A percentile compares a stretch with the other conserved stretches of the same genome.
Evolutionary conservation across 108 stramenopile genomes (phyloP).

Genomic region (Nannochloropsis gaditana): DNA sequence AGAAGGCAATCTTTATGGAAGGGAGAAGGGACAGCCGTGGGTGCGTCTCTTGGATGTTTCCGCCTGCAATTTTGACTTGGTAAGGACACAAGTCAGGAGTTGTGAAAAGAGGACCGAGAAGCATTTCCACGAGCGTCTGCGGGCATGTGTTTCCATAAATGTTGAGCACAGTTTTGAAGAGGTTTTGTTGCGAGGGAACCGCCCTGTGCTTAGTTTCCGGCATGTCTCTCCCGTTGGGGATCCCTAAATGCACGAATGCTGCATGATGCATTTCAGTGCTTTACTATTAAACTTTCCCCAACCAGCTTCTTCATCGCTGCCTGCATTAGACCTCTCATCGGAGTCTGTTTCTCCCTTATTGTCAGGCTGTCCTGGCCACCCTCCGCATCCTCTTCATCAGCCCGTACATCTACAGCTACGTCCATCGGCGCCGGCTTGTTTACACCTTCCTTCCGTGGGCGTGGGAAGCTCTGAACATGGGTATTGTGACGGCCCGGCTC

Average conservation of each 20-base stretch:
- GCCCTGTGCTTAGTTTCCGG: too few species aligned
- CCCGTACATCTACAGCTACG: background rate
- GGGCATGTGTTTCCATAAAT: too few species aligned
- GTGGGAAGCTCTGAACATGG: background rate
- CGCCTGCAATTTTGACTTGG: conserved; percentile 12
- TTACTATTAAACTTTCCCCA: too few species aligned
- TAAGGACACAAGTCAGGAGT: background rate
- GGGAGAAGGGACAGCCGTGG: conserved; percentile 9
- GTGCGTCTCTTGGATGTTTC: background rate
- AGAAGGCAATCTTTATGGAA: background rate
- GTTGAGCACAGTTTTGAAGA: too few species aligned
- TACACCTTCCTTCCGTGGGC: background rate
- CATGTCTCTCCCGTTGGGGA: too few species aligned
- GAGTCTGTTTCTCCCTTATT: background rate
- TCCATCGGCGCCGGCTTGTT: background rate
- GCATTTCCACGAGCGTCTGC: background rate
- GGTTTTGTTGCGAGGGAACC: too few species aligned
- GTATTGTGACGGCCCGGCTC: background rate
- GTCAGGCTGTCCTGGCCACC: background rate
- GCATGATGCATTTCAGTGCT: too few species aligned
- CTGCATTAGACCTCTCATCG: too few species aligned
- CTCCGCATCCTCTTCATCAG: background rate
- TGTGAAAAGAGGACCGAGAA: background rate
- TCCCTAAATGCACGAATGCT: too few species aligned
- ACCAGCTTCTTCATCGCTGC: too few species aligned